These are phyloP conservation scores for Saturnispora dispora DNA, from an alignment of 805 yeast genomes.

Conservation along the genomic window DNA sequence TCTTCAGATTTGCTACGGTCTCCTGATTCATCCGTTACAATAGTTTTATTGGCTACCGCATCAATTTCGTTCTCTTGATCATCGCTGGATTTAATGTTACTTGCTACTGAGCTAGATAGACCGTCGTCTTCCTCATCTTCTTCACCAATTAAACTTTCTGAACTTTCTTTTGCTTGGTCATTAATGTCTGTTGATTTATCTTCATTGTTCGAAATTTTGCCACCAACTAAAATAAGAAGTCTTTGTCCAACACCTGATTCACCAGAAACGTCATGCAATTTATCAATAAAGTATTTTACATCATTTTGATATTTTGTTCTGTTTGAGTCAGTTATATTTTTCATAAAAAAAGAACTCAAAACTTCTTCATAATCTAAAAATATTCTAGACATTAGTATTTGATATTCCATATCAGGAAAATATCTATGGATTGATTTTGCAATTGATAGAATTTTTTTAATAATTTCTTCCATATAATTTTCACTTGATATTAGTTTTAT, in stretches of 20 bases:
- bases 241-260: conserved; percentile 55
- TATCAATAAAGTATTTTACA: conserved; percentile 55
- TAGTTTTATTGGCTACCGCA: not conserved
- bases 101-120: not conserved
- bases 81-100: not conserved
- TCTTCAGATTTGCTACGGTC: not conserved
- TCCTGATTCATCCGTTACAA: not conserved
- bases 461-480: conserved; percentile 51
- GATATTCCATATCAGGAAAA: conserved; percentile 41
- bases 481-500: conserved; percentile 1
- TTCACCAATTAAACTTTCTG: not conserved
- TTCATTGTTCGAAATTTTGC: not conserved
- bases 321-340: conserved; percentile 45
- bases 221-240: conserved; percentile 43
- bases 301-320: conserved; percentile 35
- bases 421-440: conserved; percentile 50
- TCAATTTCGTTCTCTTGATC: not conserved
- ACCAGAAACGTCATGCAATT: conserved; percentile 48
- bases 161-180: not conserved
- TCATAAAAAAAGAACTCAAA: conserved; percentile 40
- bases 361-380: conserved; percentile 51
- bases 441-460: conserved; percentile 59
- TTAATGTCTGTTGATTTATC: not conserved
- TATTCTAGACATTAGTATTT: conserved; percentile 38
- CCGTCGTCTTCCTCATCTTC: not conserved